A percentile compares a stretch with the other conserved stretches of the same genome.
These are phyloP conservation scores for Cercospora berteroae DNA, from an alignment of 2,329 filamentous ascomycete species.

Conservation along the genomic window DNA sequence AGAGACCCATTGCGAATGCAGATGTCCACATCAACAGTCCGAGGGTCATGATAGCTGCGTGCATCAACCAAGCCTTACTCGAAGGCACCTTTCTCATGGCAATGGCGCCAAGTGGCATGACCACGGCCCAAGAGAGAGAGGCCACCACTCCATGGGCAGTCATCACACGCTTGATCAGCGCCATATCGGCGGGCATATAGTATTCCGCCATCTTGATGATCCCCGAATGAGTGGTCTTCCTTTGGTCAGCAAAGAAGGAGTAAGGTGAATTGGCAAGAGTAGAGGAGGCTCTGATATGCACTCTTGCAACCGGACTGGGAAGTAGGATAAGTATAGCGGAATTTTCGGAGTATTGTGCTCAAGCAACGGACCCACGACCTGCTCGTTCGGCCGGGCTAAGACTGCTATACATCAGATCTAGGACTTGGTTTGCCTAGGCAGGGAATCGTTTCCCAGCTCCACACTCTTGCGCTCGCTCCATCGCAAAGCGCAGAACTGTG, in stretches of 20 bases:
- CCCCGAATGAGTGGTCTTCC: background rate
- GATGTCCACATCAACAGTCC: conserved; percentile 49
- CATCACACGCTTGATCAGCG: background rate
- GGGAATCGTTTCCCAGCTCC: background rate
- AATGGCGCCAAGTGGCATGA: conserved; percentile 45
- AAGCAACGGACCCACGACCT: background rate
- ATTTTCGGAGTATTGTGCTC: background rate
- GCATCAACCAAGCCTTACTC: conserved; percentile 44
- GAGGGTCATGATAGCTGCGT: conserved; percentile 49
- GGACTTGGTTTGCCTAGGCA: background rate
- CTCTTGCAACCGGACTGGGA: background rate
- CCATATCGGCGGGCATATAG: background rate
- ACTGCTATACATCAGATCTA: background rate
- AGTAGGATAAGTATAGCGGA: background rate
- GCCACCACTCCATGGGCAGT: conserved; percentile 45
- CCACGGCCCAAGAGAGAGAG: conserved; percentile 46
- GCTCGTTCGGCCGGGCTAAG: background rate
- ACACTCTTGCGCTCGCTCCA: background rate
- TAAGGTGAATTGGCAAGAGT: background rate
- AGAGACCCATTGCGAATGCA: conserved; percentile 52
- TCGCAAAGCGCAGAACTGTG: background rate
- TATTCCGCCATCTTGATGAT: conserved; percentile 1
- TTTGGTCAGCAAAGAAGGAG: background rate
- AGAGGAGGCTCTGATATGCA: background rate
- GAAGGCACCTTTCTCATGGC: conserved; percentile 46